These are phyloP conservation scores for Candida sanyaensis DNA, from an alignment of 1,139 yeast species.

Conservation along the genomic window DNA sequence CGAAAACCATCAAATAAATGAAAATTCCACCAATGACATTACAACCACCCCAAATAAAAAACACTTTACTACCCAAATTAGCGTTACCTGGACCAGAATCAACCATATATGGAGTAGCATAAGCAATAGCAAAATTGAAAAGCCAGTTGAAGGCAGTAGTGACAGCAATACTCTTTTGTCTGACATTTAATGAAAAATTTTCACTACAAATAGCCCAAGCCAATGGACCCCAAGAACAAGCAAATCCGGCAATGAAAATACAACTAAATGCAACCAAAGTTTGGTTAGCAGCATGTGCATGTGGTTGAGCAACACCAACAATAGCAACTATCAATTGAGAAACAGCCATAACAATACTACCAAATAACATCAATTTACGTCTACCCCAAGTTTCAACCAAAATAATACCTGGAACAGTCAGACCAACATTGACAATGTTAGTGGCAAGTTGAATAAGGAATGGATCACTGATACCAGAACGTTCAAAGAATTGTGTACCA, in stretches of 20 bases:
- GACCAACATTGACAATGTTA: constrained; percentile 39
- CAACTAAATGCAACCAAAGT: constrained; percentile 65
- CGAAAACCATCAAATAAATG: constrained; percentile 68
- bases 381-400: constrained; percentile 40
- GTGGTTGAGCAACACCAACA: constrained; percentile 52
- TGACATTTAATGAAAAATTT: constrained; percentile 61
- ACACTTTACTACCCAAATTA: constrained; percentile 62
- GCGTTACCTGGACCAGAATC: constrained; percentile 63
- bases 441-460: constrained; percentile 38
- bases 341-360: constrained; percentile 64
- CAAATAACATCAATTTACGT: constrained; percentile 42
- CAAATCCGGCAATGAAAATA: constrained; percentile 66
- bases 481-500: constrained; percentile 65
- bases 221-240: constrained; percentile 75
- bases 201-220: constrained; percentile 75
- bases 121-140: constrained; percentile 69
- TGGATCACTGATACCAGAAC: constrained; percentile 52
- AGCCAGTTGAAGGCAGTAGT: constrained; percentile 74
- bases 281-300: constrained; percentile 49
- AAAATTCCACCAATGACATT: constrained; percentile 43
- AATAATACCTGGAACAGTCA: constrained; percentile 39
- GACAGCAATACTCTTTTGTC: constrained; percentile 69
- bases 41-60: constrained; percentile 67
- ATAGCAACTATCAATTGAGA: constrained; percentile 70
- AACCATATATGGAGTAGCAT: constrained; percentile 68